Evolutionary conservation across 1,284 basidiomycete species (phyloP), one percentile per base, ranked within the genome.

Genomic region (Microbotryum scabiosae): DNA sequence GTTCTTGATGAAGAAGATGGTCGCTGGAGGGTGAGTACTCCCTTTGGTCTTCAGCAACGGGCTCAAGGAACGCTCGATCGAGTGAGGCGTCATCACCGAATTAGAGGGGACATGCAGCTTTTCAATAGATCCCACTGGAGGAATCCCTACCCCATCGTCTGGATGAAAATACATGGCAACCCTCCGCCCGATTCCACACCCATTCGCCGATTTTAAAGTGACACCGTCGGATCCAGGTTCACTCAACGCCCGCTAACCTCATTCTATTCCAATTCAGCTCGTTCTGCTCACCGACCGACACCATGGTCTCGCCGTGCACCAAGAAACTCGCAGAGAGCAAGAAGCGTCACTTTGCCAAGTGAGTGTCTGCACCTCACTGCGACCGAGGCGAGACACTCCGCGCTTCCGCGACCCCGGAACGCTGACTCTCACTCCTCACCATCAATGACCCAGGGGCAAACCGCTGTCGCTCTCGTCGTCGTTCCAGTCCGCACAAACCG

Each of bases 291-390:
- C 92, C 92, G 7, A 94, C 92, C 10, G 92, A 97, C 75, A 88
- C 87, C 72, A 80, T 96, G 75, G 84, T 94, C 80, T 93, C 90
- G 5, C 92, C 92, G 1, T 85, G 84, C 74, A 87, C 90, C 6
- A 85, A 90, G 76, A 96, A 94, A 76, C 82, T 96, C 58, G 85
- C 80, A 56, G 86, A 86, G 23, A 86, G 86, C 4, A 92, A 85
- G 81, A 90, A 92, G 81, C 90, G 90, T 76, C 88, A 90, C 70
- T 96, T 93, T 72, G 78, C 77, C 56, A 93, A 89, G 91, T 93
- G 68, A 54, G 87, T 78, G 30, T 25, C 44, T 14, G 2, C 21
- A 9, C 25, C 25, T 36, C 50, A 5, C 25, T n/a, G 26, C 26
- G 30, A 8, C 5, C 36, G 36, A 41, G 16, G 12, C 36, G 36